Evolutionary conservation across 768 basidiomycete genomes (phyloP), one percentile per base, ranked within the genome.

Genomic region (Tephrocybe sp.): DNA sequence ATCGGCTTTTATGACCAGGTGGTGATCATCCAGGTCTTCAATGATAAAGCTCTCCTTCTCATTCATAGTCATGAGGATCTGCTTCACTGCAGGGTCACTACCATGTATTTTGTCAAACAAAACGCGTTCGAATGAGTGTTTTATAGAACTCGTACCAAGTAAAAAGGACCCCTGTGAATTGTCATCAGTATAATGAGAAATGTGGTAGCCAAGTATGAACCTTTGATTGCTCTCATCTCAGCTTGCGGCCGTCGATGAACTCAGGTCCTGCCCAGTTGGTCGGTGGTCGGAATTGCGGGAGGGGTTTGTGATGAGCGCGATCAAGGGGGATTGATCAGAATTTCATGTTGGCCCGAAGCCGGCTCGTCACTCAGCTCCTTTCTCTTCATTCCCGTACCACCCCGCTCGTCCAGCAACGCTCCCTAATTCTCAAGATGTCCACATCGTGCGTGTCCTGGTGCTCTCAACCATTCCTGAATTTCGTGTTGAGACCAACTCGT

Each of bases 1-100:
- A 50, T 93, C 91, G 1, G 85, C 84, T 59, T 87, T 88, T 64
- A 93, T 86, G 45, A 93, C 81, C 1, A 94, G 60, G 67, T 92
- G 89, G 53, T 82, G 78, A 57, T 91, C 88, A 61, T 93, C 91
- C 21, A 94, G 65, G 59, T 94, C 91, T 58, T 92, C 87, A 52
- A 94, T 88, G 54, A 94, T 84, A 64, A 94, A 94, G 46, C 75
- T 79, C 8, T 80, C 74, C 60, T 78, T 84, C 61, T 92, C 88
- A 62, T 93, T 88, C 84, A 93, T 82, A 27, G 81, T 71, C 44
- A 91, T 72, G 29, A 93, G 73, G 47, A 93, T 91, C 63, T 92
- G 89, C 67, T 93, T 94, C 52, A 94, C 91, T 1, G 90, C 91
- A 1, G 89, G 82, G 64, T 94, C 91, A 61, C 91, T 92, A 59